phyloP scores from a whole-genome alignment of 306 rosid genomes.

The Carpinus fangiana region DNA sequence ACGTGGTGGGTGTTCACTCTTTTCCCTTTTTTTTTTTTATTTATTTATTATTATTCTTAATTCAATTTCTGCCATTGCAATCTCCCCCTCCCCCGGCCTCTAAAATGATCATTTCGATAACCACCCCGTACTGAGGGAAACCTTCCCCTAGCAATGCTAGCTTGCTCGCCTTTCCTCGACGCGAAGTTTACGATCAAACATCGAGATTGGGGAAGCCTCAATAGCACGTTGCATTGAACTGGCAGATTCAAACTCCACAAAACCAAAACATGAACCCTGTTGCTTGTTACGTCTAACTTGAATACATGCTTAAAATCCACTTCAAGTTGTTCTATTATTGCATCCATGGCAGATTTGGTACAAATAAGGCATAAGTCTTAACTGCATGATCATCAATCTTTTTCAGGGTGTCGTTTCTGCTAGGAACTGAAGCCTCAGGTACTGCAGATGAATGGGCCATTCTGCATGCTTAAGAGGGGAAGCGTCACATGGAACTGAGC shows the following conservation, averaged over 20 bases:
- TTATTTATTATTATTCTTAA: no score
- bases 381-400: conserved; percentile 56
- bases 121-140: conserved; percentile 66
- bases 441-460: conserved; percentile 31
- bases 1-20: no score
- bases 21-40: no score
- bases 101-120: conserved; percentile 54
- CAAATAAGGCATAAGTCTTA: conserved; percentile 74
- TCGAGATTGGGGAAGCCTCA: conserved; percentile 65
- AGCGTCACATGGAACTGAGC: conserved; percentile 65
- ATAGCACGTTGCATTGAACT: conserved; percentile 67
- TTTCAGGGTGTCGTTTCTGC: conserved; percentile 33
- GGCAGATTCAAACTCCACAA: conserved; percentile 82
- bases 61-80: conserved; percentile 28
- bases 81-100: conserved; percentile 52
- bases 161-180: conserved; percentile 80
- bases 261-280: conserved; percentile 82
- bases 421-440: conserved; percentile 41
- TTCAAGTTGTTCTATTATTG: conserved; percentile 71
- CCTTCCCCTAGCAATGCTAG: conserved; percentile 52
- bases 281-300: conserved; percentile 83
- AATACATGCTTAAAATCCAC: conserved; percentile 64
- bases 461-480: conserved; percentile 50
- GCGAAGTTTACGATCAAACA: conserved; percentile 46
- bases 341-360: conserved; percentile 80